Conservation (phyloP, 2,329 filamentous ascomycete species). For the Ophiostoma populinum region DNA sequence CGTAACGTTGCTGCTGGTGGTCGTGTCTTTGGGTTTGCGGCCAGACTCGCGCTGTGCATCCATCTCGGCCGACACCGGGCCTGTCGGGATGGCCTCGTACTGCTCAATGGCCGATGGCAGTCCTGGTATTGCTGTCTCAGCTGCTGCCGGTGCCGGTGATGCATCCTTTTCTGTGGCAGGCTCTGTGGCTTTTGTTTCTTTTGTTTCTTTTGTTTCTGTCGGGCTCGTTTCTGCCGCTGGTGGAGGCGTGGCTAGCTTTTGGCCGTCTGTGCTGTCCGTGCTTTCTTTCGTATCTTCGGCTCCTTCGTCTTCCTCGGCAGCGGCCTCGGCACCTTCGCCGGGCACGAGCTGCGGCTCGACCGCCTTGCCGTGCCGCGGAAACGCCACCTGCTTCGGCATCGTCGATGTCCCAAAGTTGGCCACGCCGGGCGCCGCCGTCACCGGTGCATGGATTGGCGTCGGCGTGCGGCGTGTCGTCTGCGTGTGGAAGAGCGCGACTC, state of each 20-base stretch:
- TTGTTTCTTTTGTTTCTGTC: background rate
- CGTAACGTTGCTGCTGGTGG: no score
- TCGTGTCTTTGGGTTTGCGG: background rate
- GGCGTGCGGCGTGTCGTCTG: background rate
- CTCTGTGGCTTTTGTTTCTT: background rate
- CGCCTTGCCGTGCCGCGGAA: conserved; percentile 42
- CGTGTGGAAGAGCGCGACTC: background rate
- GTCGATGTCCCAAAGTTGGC: conserved; percentile 22
- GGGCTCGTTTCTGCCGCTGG: background rate
- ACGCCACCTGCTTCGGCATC: conserved; percentile 23
- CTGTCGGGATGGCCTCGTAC: background rate
- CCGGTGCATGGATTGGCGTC: background rate
- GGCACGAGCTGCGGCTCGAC: conserved; percentile 31
- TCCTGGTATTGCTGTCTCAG: conserved; percentile 12
- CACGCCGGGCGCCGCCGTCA: conserved; percentile 13
- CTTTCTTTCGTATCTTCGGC: background rate
- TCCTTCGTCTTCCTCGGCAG: background rate
- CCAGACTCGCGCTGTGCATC: conserved; percentile 1
- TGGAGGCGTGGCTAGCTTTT: background rate
- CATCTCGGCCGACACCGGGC: background rate
- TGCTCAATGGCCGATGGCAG: conserved; percentile 11
- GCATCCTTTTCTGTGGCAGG: background rate
- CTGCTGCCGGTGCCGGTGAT: background rate
- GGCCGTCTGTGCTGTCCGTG: background rate
- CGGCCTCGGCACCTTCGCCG: background rate